These are phyloP conservation scores for slime mould (Dictyostelium discoideum) DNA, from an alignment of 78 protist species.

Conservation along the genomic window dicty_2.7 NC_007091.3:2719501-2720000, in stretches of 20 bases:
- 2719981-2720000: neutral
- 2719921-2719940: conserved; percentile 8
- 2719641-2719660: neutral
- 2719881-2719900: neutral
- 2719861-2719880: too few relatives aligned
- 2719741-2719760: neutral
- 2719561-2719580: neutral
- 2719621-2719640: neutral
- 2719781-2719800: neutral
- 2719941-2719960: conserved; percentile 4
- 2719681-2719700: neutral
- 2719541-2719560: neutral
- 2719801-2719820: neutral
- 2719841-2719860: neutral
- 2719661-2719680: neutral
- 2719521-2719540: neutral
- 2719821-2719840: neutral
- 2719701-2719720: neutral
- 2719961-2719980: neutral
- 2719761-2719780: neutral
- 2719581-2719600: neutral
- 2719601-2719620: neutral
- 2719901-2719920: neutral
- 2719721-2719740: conserved; percentile 31
- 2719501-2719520: neutral